These are phyloP conservation scores for Citrullus amarus DNA, from an alignment of 306 rosid genomes.

Conservation along the genomic window DNA sequence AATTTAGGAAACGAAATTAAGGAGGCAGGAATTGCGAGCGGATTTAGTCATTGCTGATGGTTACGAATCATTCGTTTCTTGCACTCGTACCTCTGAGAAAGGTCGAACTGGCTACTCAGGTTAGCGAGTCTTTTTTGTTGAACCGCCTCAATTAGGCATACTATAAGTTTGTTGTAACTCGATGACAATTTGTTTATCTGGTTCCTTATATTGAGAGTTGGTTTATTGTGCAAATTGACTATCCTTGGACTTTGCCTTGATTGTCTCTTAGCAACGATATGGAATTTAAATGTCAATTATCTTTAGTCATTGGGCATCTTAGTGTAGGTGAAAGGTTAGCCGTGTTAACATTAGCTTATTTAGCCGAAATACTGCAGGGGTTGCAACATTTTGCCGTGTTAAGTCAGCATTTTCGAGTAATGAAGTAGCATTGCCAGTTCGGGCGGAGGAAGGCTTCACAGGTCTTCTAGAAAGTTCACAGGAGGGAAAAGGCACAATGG, in stretches of 20 bases:
- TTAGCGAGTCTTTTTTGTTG: constrained; percentile 19
- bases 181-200: not conserved
- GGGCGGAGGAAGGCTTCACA: constrained; percentile 81
- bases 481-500: constrained; percentile 23
- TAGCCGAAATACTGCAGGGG: constrained; percentile 40
- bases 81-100: constrained; percentile 54
- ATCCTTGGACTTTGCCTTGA: not conserved
- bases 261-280: not conserved
- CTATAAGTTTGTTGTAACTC: not conserved
- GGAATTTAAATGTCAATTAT: not conserved
- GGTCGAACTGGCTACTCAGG: constrained; percentile 85
- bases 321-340: not conserved
- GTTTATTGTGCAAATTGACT: not conserved
- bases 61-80: constrained; percentile 79
- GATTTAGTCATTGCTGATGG: constrained; percentile 71
- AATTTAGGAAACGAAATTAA: constrained; percentile 60
- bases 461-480: constrained; percentile 38
- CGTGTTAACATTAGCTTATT: not conserved
- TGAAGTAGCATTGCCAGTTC: constrained; percentile 60
- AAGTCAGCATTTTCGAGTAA: constrained; percentile 65
- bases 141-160: not conserved
- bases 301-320: not conserved
- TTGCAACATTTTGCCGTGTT: constrained; percentile 82
- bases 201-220: not conserved
- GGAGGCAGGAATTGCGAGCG: constrained; percentile 62